Evolutionary conservation across 108 stramenopile genomes (phyloP).

Genomic region (Nitzschia sp.): DNA sequence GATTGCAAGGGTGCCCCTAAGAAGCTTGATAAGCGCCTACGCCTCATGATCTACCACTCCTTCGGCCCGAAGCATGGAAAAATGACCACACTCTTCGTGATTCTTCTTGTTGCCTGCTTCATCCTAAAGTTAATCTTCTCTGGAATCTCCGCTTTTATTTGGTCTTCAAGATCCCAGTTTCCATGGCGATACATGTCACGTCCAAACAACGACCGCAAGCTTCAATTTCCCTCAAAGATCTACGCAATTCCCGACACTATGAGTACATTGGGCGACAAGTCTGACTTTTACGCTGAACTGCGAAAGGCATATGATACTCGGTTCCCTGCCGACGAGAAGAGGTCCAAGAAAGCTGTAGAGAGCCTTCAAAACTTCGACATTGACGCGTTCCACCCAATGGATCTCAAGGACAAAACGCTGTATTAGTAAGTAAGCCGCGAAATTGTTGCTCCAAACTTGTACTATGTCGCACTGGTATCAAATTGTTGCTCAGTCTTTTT

Average conservation of each 20-base stretch:
- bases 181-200: slow-evolving; percentile 22
- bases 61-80: not conserved
- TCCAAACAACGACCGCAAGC: not conserved
- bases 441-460: too few relatives aligned
- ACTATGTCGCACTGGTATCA: not conserved
- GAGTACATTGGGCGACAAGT: slow-evolving; percentile 58
- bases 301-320: slow-evolving; percentile 41
- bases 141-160: not conserved
- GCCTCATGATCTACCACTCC: not conserved
- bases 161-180: not conserved
- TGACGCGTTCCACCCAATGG: slow-evolving; percentile 4
- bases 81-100: too few relatives aligned
- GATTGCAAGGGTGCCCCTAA: slow-evolving; percentile 2
- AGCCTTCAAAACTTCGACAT: slow-evolving; percentile 16
- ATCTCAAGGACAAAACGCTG: not conserved
- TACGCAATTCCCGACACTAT: slow-evolving; percentile 64
- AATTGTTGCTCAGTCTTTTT: not conserved
- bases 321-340: not conserved
- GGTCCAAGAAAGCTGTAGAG: slow-evolving; percentile 12
- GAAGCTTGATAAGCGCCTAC: slow-evolving; percentile 5
- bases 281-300: slow-evolving; percentile 50
- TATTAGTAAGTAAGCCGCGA: slow-evolving; percentile 16
- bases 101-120: not conserved
- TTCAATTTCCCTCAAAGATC: slow-evolving; percentile 13
- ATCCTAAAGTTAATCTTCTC: not conserved